Evolutionary conservation across 2,329 filamentous ascomycete genomes (phyloP).

Genomic region (Colletotrichum aenigma): DNA sequence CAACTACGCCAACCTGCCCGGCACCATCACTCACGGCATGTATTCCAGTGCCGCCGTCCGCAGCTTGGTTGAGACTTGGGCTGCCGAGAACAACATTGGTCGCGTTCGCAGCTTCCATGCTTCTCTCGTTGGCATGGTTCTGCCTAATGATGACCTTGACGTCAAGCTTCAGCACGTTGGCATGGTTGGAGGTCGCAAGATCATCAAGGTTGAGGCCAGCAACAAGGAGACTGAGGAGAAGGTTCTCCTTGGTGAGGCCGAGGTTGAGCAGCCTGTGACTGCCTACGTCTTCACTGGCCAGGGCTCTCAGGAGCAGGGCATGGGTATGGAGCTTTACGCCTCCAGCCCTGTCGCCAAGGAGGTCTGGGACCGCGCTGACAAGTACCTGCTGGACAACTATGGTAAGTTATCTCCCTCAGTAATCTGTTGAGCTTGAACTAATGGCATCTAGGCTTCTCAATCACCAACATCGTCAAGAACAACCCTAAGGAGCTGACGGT

Average conservation of each 20-base stretch:
- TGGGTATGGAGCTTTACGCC: constrained; percentile 98
- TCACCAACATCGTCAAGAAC: constrained; percentile 99
- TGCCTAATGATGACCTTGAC: constrained; percentile 93
- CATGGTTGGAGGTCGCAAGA: constrained; percentile 98
- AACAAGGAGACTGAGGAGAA: constrained; percentile 97
- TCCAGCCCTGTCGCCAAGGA: constrained; percentile 94
- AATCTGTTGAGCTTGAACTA: background rate
- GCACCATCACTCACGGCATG: constrained; percentile 99
- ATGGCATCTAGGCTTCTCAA: constrained; percentile 76
- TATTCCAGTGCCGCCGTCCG: constrained; percentile 97
- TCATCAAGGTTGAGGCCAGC: constrained; percentile 96
- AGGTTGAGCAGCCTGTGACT: constrained; percentile 96
- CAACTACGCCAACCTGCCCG: constrained; percentile 91
- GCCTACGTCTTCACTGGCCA: constrained; percentile 98
- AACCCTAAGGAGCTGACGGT: constrained; percentile 99
- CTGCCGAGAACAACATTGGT: constrained; percentile 97
- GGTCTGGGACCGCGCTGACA: constrained; percentile 97
- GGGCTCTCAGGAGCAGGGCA: constrained; percentile 97
- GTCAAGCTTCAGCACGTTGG: constrained; percentile 96
- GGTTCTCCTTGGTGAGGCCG: constrained; percentile 91
- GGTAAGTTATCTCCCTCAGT: constrained; percentile 59
- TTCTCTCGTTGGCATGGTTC: constrained; percentile 96
- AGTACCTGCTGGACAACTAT: constrained; percentile 98
- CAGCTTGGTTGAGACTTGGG: constrained; percentile 97
- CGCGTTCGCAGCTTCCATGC: constrained; percentile 98